Evolutionary conservation across 2,329 filamentous ascomycete genomes (phyloP), one percentile per base, ranked within the genome.

Genomic region (Lachnellula cervina): DNA sequence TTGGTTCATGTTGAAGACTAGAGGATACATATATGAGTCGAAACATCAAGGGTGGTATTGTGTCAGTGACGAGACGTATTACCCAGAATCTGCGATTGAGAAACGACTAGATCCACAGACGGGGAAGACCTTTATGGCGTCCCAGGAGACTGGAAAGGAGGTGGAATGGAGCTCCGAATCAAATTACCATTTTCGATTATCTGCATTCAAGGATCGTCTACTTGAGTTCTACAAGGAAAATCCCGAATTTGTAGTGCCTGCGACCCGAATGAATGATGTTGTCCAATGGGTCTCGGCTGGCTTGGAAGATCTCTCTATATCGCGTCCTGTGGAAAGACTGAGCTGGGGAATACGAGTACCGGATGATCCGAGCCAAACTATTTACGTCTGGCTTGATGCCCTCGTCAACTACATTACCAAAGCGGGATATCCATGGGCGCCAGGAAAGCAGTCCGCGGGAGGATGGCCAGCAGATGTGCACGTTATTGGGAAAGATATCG

Each of bases 361-460:
- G 0, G 86, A 86, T 52, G 94, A 99, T 66, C 76, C 81, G 0
- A 82, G 77, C 17, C 94, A 97, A 72, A 97, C 92, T 2, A 93
- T 99, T 56, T 99, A 99, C 68, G 95, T 99, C 34, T 99, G 94
- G 94, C 81, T 99, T 0, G 95, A 99, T 73, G 94, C 94, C 1
- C 81, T 99, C 32, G 80, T 97, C 66, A 99, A 97, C 72, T 99
- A 99, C 70, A 74, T 94, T 51, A 96, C 92, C 16, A 90, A 87
- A 60, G 83, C 90, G 1, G 91, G 93, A 14, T 97, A 95, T 68
- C 90, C 90, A 0, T 90, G 87, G 83, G 73, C 83, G 0, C 86
- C 88, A 0, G 84, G 84, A 1, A 74, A 79, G 4, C 83, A 88
- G 57, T 71, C 77, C 14, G 75, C 74, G 19, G 80, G 80, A 49